Conservation (phyloP, 768 basidiomycete species). For the Suillus fuscotomentosus region DNA sequence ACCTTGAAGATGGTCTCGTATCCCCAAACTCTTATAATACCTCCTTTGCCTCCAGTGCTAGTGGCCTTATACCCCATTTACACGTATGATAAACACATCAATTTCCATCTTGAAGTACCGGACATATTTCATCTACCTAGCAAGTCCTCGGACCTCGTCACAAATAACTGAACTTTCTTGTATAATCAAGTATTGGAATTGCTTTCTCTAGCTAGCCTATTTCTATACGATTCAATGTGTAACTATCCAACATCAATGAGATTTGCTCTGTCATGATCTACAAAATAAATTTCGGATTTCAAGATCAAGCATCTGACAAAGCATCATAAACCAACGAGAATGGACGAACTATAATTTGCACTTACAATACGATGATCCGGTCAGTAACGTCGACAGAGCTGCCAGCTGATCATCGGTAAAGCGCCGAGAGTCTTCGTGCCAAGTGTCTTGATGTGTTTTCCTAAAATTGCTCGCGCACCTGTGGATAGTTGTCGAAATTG, state of each 20-base stretch:
- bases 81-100: slow-evolving; percentile 23
- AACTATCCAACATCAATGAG: not conserved
- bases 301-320: slow-evolving; percentile 7
- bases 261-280: not conserved
- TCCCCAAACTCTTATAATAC: slow-evolving; percentile 6
- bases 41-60: slow-evolving; percentile 30
- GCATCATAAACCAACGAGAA: slow-evolving; percentile 12
- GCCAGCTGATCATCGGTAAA: slow-evolving; percentile 85
- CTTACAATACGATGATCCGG: slow-evolving; percentile 83
- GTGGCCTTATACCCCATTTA: slow-evolving; percentile 39
- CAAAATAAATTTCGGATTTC: not conserved
- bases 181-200: not conserved
- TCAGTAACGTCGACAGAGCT: slow-evolving; percentile 78
- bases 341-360: slow-evolving; percentile 11
- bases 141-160: not conserved
- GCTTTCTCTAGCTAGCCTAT: not conserved
- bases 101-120: not conserved
- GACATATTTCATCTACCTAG: not conserved
- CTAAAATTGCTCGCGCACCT: slow-evolving; percentile 81
- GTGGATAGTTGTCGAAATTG: slow-evolving; percentile 81
- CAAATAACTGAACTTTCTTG: not conserved
- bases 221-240: not conserved
- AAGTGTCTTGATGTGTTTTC: slow-evolving; percentile 84
- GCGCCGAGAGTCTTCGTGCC: slow-evolving; percentile 84
- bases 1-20: slow-evolving; percentile 40